Percentiles rank a stretch among this genome's conserved stretches.
Conservation (phyloP, 2,329 filamentous ascomycete genomes). For the Rhytidhysteron rufulum region DNA sequence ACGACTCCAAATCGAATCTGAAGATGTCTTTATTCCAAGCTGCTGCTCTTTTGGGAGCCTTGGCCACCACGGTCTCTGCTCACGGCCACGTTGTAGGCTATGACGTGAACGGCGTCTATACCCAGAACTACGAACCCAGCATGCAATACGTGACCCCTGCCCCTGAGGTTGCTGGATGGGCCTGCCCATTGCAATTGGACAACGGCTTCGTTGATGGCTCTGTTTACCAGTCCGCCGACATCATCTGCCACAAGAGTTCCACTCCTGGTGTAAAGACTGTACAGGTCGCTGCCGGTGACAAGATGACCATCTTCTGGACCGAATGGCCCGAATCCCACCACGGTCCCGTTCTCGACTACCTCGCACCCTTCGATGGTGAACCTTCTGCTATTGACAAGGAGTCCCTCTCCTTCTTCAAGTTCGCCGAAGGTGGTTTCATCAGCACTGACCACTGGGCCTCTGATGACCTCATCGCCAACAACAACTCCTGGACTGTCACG, state of each 20-base stretch:
- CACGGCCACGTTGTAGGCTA: conserved; percentile 44
- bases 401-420: conserved; percentile 61
- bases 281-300: conserved; percentile 55
- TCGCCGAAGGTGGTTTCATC: conserved; percentile 54
- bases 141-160: conserved; percentile 33
- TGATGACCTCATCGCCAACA: conserved; percentile 49
- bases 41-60: conserved; percentile 25
- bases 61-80: conserved; percentile 39
- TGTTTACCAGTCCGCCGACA: conserved; percentile 48
- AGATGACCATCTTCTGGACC: conserved; percentile 59
- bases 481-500: conserved; percentile 46
- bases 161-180: conserved; percentile 51
- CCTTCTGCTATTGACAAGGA: conserved; percentile 53
- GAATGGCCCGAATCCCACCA: conserved; percentile 64
- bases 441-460: conserved; percentile 53
- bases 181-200: conserved; percentile 46
- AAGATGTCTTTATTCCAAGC: conserved; percentile 28
- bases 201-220: conserved; percentile 51
- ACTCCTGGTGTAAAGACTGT: conserved; percentile 50
- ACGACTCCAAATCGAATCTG: conserved; percentile 3
- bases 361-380: conserved; percentile 56
- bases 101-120: conserved; percentile 45
- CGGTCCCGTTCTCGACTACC: conserved; percentile 61
- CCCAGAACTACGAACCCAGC: conserved; percentile 40
- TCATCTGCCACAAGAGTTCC: conserved; percentile 59